These are phyloP conservation scores for Pseudopithomyces chartarum DNA, from an alignment of 2,329 filamentous ascomycete genomes.

Conservation along the genomic window DNA sequence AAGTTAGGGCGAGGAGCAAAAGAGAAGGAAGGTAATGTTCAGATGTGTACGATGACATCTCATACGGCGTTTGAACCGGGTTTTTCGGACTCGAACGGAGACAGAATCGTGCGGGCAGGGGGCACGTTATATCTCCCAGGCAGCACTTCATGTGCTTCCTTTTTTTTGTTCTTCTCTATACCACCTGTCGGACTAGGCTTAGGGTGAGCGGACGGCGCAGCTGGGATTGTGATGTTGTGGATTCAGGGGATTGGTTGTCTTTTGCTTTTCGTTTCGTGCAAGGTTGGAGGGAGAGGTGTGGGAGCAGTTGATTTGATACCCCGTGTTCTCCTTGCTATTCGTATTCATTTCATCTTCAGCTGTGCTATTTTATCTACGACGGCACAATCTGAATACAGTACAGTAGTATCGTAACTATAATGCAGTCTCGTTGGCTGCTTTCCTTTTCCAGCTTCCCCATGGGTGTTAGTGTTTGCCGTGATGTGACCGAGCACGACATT, in stretches of 20 bases:
- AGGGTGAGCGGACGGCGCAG: not conserved
- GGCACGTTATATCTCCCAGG: not conserved
- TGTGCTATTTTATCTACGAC: slow-evolving; percentile 1
- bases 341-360: not conserved
- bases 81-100: not conserved
- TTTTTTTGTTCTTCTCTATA: not conserved
- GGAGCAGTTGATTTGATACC: slow-evolving; percentile 39
- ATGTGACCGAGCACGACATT: too few relatives aligned
- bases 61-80: not conserved
- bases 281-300: not conserved
- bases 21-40: slow-evolving; percentile 7
- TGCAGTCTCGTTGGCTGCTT: not conserved
- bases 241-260: not conserved
- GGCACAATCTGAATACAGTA: not conserved
- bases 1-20: not conserved
- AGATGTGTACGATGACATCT: slow-evolving; percentile 6
- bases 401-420: not conserved
- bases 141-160: not conserved
- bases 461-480: too few relatives aligned
- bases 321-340: slow-evolving; percentile 13
- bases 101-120: not conserved
- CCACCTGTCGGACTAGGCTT: slow-evolving; percentile 5
- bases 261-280: not conserved
- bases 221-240: not conserved
- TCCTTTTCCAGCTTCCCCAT: too few relatives aligned